phyloP scores from a whole-genome alignment of 495 filamentous ascomycete species.

The Cercophora newfieldiana region DNA sequence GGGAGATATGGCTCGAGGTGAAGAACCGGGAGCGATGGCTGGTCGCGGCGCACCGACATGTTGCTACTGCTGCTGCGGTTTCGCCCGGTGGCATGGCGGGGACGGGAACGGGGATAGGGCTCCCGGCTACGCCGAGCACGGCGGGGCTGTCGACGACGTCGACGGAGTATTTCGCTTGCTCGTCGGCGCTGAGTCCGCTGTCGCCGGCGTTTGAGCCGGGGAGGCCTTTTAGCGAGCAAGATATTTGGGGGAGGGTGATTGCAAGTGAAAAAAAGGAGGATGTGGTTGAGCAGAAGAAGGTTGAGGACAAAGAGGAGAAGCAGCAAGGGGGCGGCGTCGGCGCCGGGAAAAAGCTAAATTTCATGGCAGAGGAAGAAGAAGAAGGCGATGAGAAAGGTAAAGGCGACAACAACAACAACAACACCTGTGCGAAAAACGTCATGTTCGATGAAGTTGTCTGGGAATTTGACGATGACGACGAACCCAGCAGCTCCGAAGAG shows the following conservation, averaged over 20 bases:
- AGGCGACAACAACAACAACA: background rate
- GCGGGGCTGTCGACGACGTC: background rate
- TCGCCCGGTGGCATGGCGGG: background rate
- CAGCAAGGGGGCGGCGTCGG: background rate
- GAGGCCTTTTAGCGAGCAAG: background rate
- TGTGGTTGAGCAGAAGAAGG: background rate
- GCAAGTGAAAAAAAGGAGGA: background rate
- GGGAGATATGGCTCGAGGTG: constrained; percentile 47
- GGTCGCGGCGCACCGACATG: background rate
- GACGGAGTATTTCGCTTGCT: background rate
- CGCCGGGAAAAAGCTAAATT: background rate
- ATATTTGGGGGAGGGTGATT: background rate
- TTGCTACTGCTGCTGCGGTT: background rate
- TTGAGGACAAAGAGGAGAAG: background rate
- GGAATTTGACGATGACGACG: background rate
- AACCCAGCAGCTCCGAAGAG: background rate
- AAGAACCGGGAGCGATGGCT: constrained; percentile 39
- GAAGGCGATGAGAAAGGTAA: background rate
- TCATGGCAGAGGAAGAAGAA: background rate
- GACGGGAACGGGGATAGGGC: background rate
- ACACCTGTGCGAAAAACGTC: background rate
- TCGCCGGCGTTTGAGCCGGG: constrained; percentile 5
- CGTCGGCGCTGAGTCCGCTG: constrained; percentile 14
- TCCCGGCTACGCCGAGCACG: background rate
- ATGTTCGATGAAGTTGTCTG: constrained; percentile 1